A percentile compares a stretch with the other conserved stretches of the same genome.
Conservation (phyloP, 2,329 filamentous ascomycete genomes). For the Pseudogymnoascus sp. region DNA sequence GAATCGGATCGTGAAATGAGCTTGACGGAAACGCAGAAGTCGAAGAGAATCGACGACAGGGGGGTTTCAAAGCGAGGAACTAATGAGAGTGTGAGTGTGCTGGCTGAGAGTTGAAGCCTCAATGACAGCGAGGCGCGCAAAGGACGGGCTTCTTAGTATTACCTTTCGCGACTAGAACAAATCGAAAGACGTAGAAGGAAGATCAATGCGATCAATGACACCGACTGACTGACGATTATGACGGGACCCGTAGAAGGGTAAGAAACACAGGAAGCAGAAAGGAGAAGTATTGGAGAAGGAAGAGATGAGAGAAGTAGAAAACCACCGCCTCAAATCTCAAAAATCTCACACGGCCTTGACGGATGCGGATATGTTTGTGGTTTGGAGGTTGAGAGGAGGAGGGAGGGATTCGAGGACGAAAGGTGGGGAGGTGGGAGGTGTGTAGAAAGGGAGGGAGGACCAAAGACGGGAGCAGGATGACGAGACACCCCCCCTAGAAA, state of each 20-base stretch:
- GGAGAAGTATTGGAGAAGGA: conserved; percentile 5
- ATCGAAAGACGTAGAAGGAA: conserved; percentile 9
- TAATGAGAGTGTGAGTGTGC: background rate
- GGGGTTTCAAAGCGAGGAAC: background rate
- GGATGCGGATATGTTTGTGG: background rate
- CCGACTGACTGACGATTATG: conserved; percentile 2
- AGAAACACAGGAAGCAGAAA: conserved; percentile 8
- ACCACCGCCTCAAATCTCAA: background rate
- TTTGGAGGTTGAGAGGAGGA: background rate
- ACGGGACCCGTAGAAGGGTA: background rate
- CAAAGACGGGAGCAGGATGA: background rate
- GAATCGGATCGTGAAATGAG: conserved; percentile 5
- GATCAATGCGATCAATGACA: conserved; percentile 2
- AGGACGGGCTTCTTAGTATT: background rate
- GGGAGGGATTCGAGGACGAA: background rate
- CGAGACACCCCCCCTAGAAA: background rate
- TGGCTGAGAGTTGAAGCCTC: background rate
- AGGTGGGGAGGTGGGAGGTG: conserved; percentile 1
- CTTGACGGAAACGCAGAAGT: background rate
- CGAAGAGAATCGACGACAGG: conserved; percentile 2
- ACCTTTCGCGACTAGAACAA: conserved; percentile 6
- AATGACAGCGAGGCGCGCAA: conserved; percentile 1
- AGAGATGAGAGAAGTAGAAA: conserved; percentile 7
- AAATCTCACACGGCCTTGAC: conserved; percentile 3
- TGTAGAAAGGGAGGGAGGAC: conserved; percentile 5